Conservation (phyloP, 352 stramenopile genomes). For the Pythium sp. region DNA sequence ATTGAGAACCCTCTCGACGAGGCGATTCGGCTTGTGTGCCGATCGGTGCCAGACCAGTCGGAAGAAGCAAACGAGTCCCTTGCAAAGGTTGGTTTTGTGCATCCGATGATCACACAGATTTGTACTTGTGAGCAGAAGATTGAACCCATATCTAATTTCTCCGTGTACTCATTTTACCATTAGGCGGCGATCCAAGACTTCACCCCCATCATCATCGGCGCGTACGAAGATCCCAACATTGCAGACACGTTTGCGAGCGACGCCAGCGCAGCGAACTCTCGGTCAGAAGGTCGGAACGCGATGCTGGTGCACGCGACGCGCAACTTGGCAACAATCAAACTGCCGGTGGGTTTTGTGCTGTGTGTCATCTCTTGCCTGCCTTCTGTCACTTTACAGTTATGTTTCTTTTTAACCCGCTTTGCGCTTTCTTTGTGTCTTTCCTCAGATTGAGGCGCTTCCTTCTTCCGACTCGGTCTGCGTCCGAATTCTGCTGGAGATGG, state of each 20-base stretch:
- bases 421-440: not conserved
- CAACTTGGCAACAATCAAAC: slow-evolving; percentile 56
- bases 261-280: slow-evolving; percentile 15
- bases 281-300: slow-evolving; percentile 31
- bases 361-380: not conserved
- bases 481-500: slow-evolving; percentile 56
- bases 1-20: slow-evolving; percentile 85
- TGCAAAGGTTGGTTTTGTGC: slow-evolving; percentile 26
- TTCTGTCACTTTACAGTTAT: not conserved
- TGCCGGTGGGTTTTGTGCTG: slow-evolving; percentile 28
- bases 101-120: not conserved
- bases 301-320: slow-evolving; percentile 50
- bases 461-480: slow-evolving; percentile 25
- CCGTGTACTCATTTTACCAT: not conserved
- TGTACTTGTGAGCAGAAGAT: not conserved
- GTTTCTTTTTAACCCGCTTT: not conserved
- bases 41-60: slow-evolving; percentile 5
- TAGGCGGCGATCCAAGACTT: slow-evolving; percentile 51
- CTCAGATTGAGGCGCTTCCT: slow-evolving; percentile 19
- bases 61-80: slow-evolving; percentile 6
- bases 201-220: slow-evolving; percentile 60
- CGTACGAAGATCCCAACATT: slow-evolving; percentile 84
- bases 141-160: not conserved
- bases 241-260: slow-evolving; percentile 60
- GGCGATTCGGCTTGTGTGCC: slow-evolving; percentile 59